Evolutionary conservation across 352 stramenopile species (phyloP), one percentile per base, ranked within the genome.

Genomic region (Globisporangium sylvaticum): DNA sequence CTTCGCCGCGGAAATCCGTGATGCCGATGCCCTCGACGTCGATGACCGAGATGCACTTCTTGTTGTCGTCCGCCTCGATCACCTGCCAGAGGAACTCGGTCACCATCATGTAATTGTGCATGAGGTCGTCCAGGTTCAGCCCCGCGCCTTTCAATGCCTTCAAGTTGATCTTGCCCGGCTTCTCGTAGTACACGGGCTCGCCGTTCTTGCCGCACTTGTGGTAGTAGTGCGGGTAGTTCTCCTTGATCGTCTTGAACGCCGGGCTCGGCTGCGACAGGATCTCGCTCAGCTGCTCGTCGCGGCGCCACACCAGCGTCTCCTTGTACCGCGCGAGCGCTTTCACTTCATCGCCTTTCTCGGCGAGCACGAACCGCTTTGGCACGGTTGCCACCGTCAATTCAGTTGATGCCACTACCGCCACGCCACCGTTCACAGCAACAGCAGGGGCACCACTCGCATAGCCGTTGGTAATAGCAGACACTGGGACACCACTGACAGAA

Each of bases 141-240:
- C 87, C 87, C 20, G 88, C 89, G 32, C 69, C 76, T 66, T 92
- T 92, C 32, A 97, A 76, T 22, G 85, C 86, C 69, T 95, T 92
- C 39, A 97, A 58, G 54, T 96, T 86, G 74, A 96, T 97, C 60
- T 91, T 91, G 57, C 88, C 86, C 1, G 84, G 84, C 60, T 94
- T 91, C 66, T 95, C 87, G 56, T 95, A 95, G 78, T 96, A 96
- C 68, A 95, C 87, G 10, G 88, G 87, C 67, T 95, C 87, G 37
- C 72, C 75, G 20, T 93, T 73, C 44, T 89, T 89, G 55, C 87
- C 87, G 42, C 84, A 82, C 68, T 95, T 95, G 79, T 95, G 84
- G 75, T 95, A 96, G 69, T 90, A 97, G 58, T 96, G 89, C 52
- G 90, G 89, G 74, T 97, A 97, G 73, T 97, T 95, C 25, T 87